Base-by-base conservation (phyloP, 345 rosid genomes). In the Acer campestre region DNA sequence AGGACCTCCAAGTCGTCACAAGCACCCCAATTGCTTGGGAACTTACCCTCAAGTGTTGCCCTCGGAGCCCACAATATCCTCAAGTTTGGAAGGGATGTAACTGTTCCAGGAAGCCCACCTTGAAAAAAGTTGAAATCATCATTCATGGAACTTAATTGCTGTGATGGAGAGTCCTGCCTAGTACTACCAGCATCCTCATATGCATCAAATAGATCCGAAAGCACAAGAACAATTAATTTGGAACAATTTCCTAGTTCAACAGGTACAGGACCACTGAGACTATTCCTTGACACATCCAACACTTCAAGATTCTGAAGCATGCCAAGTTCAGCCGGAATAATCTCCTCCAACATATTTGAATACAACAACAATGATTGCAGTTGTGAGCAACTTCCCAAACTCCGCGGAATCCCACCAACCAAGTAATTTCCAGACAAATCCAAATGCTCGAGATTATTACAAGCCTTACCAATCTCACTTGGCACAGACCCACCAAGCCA, bases 31-130 rank as follows among this genome's bases (percentile, higher is more conserved):
- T 86, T 82, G 31, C 82, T 80, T 0, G 89, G 93, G 74, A 93
- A 80, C 14, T 73, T 77, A 71, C 94, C 98, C 80, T 87, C 92
- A 18, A 95, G 81, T 2, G 86, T 90, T 76, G 93, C 90, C 82
- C 93, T 84, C 17, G 98, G 98, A 25, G 90, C 94, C 98, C 98
- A 95, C 85, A 95, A 80, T 70, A 95, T 86, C 86, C 83, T 86
- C 76, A 95, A 86, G 67, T 87, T 89, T 0, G 92, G 91, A 81
- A 95, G 94, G 68, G 75, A 84, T 61, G 90, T 71, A 77, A 95
- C 83, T 62, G 79, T 90, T 64, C 42, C 84, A 0, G 97, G 95
- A 68, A 95, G 79, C 61, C 80, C 91, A 25, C 98, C 98, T 82
- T 91, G 92, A 68, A 80, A 95, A 80, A 81, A 95, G 76, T 95